phyloP scores from a whole-genome alignment of 2,329 filamentous ascomycete species.

The Spiromastix sp. region DNA sequence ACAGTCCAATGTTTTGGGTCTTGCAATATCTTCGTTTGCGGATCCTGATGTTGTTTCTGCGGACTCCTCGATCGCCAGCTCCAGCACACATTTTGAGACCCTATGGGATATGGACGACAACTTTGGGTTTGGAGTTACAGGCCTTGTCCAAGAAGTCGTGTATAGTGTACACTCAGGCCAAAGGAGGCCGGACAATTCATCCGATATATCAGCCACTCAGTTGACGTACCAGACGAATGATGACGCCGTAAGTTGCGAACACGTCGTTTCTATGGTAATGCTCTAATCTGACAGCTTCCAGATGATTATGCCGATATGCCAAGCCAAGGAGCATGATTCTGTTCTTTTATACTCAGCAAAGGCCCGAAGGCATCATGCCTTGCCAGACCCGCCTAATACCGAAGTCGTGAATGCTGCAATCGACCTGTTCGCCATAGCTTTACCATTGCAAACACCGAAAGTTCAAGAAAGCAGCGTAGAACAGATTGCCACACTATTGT shows the following conservation, averaged over 20 bases:
- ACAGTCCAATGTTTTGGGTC: slow-evolving; percentile 81
- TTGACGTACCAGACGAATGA: slow-evolving; percentile 29
- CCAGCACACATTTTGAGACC: slow-evolving; percentile 80
- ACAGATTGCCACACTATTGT: slow-evolving; percentile 83
- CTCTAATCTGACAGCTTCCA: slow-evolving; percentile 15
- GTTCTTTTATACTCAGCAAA: slow-evolving; percentile 59
- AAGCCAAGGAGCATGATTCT: slow-evolving; percentile 82
- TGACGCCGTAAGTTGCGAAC: slow-evolving; percentile 26
- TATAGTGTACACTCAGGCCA: slow-evolving; percentile 61
- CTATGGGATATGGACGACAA: slow-evolving; percentile 96
- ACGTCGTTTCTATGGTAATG: neutral
- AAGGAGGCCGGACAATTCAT: slow-evolving; percentile 49
- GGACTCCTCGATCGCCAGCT: slow-evolving; percentile 83
- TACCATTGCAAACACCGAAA: slow-evolving; percentile 79
- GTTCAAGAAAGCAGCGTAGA: slow-evolving; percentile 95
- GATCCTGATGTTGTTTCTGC: slow-evolving; percentile 66
- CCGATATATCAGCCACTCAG: slow-evolving; percentile 29
- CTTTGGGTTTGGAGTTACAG: slow-evolving; percentile 85
- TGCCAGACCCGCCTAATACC: slow-evolving; percentile 74
- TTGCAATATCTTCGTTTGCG: slow-evolving; percentile 84
- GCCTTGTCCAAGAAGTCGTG: slow-evolving; percentile 68
- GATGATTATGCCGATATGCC: slow-evolving; percentile 57
- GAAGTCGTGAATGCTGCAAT: slow-evolving; percentile 94
- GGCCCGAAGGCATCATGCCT: slow-evolving; percentile 33
- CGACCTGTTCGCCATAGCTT: slow-evolving; percentile 79